Percentiles rank a stretch among this genome's conserved stretches.
Conservation (phyloP, 345 rosid species). For the Gossypium arboreum region DNA sequence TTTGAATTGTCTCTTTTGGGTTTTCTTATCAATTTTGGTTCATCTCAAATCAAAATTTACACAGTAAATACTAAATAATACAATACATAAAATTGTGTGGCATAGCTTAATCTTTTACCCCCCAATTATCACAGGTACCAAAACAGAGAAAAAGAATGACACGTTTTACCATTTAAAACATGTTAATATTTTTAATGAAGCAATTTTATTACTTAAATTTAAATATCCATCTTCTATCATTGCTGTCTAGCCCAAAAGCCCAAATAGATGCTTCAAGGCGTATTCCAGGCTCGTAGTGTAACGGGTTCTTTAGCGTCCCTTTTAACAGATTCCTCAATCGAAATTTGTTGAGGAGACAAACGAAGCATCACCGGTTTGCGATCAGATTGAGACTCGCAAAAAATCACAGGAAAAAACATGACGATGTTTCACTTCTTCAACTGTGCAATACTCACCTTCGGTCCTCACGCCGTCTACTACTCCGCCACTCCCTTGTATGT, state of each 20-base stretch:
- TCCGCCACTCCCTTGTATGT: constrained; percentile 92
- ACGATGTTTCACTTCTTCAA: constrained; percentile 97
- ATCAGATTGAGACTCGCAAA: neutral
- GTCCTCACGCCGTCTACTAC: constrained; percentile 98
- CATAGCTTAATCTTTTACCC: too few relatives aligned
- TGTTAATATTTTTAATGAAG: too few relatives aligned
- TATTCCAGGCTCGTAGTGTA: neutral
- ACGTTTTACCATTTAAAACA: too few relatives aligned
- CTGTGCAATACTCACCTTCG: constrained; percentile 96
- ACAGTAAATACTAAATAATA: too few relatives aligned
- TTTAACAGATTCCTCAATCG: neutral
- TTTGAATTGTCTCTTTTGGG: too few relatives aligned
- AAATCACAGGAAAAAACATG: constrained; percentile 33
- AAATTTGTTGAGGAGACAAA: neutral
- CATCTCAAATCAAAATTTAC: too few relatives aligned
- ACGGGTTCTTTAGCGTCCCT: neutral
- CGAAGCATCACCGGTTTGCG: neutral
- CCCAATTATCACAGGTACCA: too few relatives aligned
- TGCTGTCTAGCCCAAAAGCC: neutral
- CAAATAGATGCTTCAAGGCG: neutral
- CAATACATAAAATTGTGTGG: too few relatives aligned
- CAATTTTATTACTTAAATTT: too few relatives aligned
- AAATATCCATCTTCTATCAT: too few relatives aligned
- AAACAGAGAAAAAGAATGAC: too few relatives aligned
- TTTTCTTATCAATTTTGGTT: too few relatives aligned